These are phyloP conservation scores for Phytophthora pini DNA, from an alignment of 352 stramenopile genomes.

Conservation along the genomic window DNA sequence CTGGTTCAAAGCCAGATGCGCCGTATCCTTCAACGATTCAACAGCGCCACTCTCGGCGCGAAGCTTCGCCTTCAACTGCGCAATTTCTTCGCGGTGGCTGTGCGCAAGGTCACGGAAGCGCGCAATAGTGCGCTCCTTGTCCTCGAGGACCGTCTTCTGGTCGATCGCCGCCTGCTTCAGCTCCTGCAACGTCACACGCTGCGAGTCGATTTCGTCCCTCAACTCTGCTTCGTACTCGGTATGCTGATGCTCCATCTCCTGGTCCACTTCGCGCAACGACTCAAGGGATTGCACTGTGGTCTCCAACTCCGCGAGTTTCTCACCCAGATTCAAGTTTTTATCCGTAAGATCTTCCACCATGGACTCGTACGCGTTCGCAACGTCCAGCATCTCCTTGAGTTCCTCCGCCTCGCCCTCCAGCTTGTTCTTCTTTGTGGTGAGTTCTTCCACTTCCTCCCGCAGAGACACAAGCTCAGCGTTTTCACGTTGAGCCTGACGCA, in stretches of 20 bases:
- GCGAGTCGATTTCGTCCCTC: conserved; percentile 67
- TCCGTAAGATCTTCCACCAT: conserved; percentile 91
- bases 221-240: conserved; percentile 84
- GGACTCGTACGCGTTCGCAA: conserved; percentile 86
- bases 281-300: conserved; percentile 78
- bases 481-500: conserved; percentile 79
- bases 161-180: conserved; percentile 59
- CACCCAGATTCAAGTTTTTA: conserved; percentile 86
- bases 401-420: conserved; percentile 79
- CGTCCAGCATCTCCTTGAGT: conserved; percentile 87
- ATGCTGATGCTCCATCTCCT: conserved; percentile 92
- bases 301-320: conserved; percentile 82
- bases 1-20: conserved; percentile 76
- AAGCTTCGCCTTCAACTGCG: conserved; percentile 75
- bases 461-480: conserved; percentile 67
- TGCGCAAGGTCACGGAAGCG: conserved; percentile 80
- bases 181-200: conserved; percentile 60
- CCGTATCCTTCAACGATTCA: conserved; percentile 77
- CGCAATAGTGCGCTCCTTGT: conserved; percentile 82
- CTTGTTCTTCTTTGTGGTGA: conserved; percentile 61
- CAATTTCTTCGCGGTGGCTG: conserved; percentile 76
- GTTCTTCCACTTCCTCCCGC: conserved; percentile 75
- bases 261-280: conserved; percentile 81
- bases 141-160: conserved; percentile 69
- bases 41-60: conserved; percentile 72